Base-by-base conservation (phyloP, 768 basidiomycete genomes). In the Russula abietina region DNA sequence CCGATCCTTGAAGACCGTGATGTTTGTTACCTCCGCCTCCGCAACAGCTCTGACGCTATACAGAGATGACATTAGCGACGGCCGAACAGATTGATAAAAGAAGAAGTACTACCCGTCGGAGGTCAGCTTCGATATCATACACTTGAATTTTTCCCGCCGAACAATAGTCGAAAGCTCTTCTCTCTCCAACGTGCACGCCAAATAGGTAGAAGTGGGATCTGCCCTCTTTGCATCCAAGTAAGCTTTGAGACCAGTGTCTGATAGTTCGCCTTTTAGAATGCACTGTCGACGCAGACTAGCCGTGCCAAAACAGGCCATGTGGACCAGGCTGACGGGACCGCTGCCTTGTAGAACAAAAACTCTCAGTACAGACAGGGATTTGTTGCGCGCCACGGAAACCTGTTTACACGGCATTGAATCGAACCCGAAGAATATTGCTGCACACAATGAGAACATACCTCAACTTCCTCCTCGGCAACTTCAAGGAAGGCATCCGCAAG, bases 291-390 rank as follows among this genome's bases (percentile, higher is more conserved):
- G 75, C 48, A 70, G 67, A 64, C 74, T 77, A 22, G 70, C 74
- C 46, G 70, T 71, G 57, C 77, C 63, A 69, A 79, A 78, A 59
- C 70, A 66, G 9, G 76, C 73, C 55, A 70, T 67, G 65, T 76
- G 72, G 26, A 73, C 71, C 36, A 78, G 71, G 61, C 70, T 74
- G 17, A 75, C 30, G 33, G 68, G 65, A 26, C 73, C 70, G 14
- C 70, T 72, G 4, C 78, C 77, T 38, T 77, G 76, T 55, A 78
- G 64, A 59, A 78, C 59, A 69, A 79, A 80, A 3, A 55, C 68
- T 55, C 77, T 75, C 4, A 66, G 55, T 39, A 72, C 70, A 1
- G 73, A 71, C 9, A 63, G 66, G 59, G 74, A 67, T n/a, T 67
- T 72, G 62, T 77, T 78, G 32, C 77, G 73, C 19, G 61, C 60